Evolutionary conservation across 495 filamentous ascomycete species (phyloP), one percentile per base, ranked within the genome.

Genomic region (Aspergillus funiculosus): DNA sequence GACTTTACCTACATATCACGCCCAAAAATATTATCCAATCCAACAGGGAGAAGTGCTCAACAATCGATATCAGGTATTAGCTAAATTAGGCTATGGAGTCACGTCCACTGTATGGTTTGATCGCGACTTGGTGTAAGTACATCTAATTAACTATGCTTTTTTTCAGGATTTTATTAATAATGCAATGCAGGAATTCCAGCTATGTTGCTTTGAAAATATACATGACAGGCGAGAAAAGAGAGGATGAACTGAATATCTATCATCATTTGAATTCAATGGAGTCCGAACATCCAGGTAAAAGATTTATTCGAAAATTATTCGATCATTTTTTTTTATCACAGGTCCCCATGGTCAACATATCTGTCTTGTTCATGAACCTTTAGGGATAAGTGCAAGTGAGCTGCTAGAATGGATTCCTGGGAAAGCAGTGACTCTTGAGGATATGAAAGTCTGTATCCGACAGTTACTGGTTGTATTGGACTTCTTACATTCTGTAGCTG

Each of bases 81-180:
- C 73, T 48, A 80, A 80, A 37, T 58, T 77, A 18, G 73, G 74
- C 2, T 64, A 56, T n/a, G 73, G 74, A 18, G 61, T 62, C 0
- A 70, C 58, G 15, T 67, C 63, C 1, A 76, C 66, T 1, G 72
- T 75, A 22, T 79, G 74, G 75, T 60, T 80, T 20, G 72, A 64
- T n/a, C 58, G 59, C 7, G 73, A 78, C 37, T 49, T 59, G 46
- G 14, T 51, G 54, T 61, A 50, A 13, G 53, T 60, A 19, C n/a
- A n/a, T n/a, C n/a, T n/a, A n/a, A n/a, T n/a, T n/a, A n/a, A n/a
- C n/a, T n/a, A n/a, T n/a, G n/a, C n/a, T n/a, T n/a, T n/a, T n/a
- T n/a, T n/a, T n/a, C n/a, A n/a, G n/a, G n/a, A n/a, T n/a, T n/a
- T n/a, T n/a, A n/a, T n/a, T n/a, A n/a, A n/a, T n/a, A n/a, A n/a